These are phyloP conservation scores for Coccomyxa sp. DNA, from an alignment of 139 green algal genomes.

Conservation along the genomic window DNA sequence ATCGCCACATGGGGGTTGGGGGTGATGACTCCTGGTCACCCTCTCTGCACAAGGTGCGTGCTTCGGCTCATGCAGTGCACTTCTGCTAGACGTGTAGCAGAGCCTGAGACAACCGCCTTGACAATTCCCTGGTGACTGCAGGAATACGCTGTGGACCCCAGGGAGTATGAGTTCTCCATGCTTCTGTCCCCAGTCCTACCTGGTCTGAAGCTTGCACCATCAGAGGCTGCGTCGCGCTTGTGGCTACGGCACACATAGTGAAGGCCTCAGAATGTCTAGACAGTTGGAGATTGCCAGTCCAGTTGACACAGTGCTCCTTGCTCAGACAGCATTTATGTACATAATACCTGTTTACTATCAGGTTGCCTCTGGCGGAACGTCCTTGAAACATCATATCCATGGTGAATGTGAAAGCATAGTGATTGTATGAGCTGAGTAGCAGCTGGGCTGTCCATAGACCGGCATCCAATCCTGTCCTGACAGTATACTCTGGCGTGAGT, in stretches of 20 bases:
- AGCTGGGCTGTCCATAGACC: too few species aligned
- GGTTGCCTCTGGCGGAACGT: too few species aligned
- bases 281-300: too few species aligned
- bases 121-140: not conserved
- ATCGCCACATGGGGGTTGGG: conserved; percentile 87
- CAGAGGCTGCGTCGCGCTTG: not conserved
- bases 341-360: too few species aligned
- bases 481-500: too few species aligned
- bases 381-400: too few species aligned
- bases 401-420: too few species aligned
- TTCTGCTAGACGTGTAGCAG: not conserved
- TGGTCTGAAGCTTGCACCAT: not conserved
- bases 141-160: conserved; percentile 41
- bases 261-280: too few species aligned
- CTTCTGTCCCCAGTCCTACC: conserved; percentile 5
- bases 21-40: conserved; percentile 94
- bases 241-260: not conserved
- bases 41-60: conserved; percentile 29
- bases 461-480: too few species aligned
- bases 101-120: not conserved
- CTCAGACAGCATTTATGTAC: too few species aligned
- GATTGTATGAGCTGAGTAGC: too few species aligned
- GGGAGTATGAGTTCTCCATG: conserved; percentile 30
- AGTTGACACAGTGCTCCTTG: too few species aligned
- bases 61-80: not conserved